These are phyloP conservation scores for Arthrobotrys megalospora DNA, from an alignment of 2,329 filamentous ascomycete genomes.

Conservation along the genomic window DNA sequence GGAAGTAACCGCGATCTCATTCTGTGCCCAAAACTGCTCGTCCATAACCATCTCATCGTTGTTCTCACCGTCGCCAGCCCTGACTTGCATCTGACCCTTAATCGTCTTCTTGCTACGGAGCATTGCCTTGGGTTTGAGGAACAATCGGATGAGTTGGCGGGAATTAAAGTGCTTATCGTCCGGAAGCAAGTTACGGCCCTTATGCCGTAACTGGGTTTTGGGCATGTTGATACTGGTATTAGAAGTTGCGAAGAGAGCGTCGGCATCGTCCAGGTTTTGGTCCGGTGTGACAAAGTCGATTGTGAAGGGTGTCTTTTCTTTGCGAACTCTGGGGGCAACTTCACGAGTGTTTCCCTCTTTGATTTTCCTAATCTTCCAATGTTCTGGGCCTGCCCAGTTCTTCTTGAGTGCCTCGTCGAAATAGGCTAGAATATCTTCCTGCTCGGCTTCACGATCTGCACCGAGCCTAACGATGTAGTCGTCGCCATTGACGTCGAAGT, in stretches of 20 bases:
- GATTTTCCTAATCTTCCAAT: constrained; percentile 96
- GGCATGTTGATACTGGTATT: constrained; percentile 87
- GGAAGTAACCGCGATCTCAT: constrained; percentile 71
- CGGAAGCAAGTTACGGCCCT: constrained; percentile 90
- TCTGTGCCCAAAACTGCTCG: constrained; percentile 92
- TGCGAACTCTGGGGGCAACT: constrained; percentile 75
- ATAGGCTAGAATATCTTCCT: constrained; percentile 97
- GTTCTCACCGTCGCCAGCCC: constrained; percentile 67
- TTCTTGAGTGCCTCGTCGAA: constrained; percentile 97
- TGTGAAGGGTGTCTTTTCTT: constrained; percentile 96
- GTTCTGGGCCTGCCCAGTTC: constrained; percentile 98
- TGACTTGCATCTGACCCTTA: constrained; percentile 54
- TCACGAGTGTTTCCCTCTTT: constrained; percentile 70
- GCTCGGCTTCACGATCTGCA: constrained; percentile 81
- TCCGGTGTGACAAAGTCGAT: constrained; percentile 88
- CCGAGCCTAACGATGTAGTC: constrained; percentile 74
- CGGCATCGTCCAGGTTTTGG: constrained; percentile 78
- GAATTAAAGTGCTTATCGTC: constrained; percentile 99
- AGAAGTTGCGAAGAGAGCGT: constrained; percentile 85
- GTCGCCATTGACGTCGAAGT: constrained; percentile 77
- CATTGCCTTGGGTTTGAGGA: constrained; percentile 91
- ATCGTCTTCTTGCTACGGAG: constrained; percentile 59
- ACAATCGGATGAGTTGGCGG: constrained; percentile 86
- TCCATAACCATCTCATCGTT: constrained; percentile 84
- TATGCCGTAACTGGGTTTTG: constrained; percentile 96